These are phyloP conservation scores for Starmerella apis DNA, from an alignment of 805 yeast species.

Conservation along the genomic window DNA sequence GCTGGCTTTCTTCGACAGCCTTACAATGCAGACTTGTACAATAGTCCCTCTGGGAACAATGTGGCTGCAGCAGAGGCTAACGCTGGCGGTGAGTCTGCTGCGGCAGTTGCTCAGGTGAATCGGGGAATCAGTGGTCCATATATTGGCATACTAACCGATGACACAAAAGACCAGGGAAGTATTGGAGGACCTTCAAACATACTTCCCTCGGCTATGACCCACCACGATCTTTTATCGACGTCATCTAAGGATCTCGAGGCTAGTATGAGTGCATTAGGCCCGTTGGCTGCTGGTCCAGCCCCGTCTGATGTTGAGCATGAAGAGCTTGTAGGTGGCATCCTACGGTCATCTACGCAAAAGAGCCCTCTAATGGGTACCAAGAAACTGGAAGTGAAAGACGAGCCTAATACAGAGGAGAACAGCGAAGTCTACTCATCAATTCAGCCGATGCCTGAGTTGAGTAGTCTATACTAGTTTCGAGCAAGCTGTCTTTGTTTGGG, in stretches of 20 bases:
- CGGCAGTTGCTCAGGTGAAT: background rate
- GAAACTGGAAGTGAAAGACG: background rate
- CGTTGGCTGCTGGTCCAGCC: background rate
- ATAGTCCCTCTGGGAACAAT: conserved; percentile 10
- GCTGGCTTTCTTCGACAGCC: conserved; percentile 1
- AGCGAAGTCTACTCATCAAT: conserved; percentile 1
- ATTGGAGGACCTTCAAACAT: background rate
- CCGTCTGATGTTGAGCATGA: background rate
- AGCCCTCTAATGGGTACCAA: background rate
- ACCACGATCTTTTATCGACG: background rate
- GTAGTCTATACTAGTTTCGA: conserved; percentile 15
- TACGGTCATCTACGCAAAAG: background rate
- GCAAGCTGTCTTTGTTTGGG: too few relatives aligned
- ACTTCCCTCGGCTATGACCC: background rate
- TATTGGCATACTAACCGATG: background rate
- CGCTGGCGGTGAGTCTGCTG: conserved; percentile 5
- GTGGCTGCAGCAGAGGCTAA: conserved; percentile 10
- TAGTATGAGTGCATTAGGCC: conserved; percentile 5
- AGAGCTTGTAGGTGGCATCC: conserved; percentile 3
- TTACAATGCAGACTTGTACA: conserved; percentile 15
- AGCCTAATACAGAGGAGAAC: background rate
- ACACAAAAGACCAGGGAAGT: background rate
- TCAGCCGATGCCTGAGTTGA: conserved; percentile 11
- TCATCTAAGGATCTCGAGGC: conserved; percentile 13
- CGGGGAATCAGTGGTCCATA: background rate